A percentile compares a stretch with the other conserved stretches of the same genome.
Conservation (phyloP, 2,329 filamentous ascomycete species). For the Cordyceps fumosorosea region DNA sequence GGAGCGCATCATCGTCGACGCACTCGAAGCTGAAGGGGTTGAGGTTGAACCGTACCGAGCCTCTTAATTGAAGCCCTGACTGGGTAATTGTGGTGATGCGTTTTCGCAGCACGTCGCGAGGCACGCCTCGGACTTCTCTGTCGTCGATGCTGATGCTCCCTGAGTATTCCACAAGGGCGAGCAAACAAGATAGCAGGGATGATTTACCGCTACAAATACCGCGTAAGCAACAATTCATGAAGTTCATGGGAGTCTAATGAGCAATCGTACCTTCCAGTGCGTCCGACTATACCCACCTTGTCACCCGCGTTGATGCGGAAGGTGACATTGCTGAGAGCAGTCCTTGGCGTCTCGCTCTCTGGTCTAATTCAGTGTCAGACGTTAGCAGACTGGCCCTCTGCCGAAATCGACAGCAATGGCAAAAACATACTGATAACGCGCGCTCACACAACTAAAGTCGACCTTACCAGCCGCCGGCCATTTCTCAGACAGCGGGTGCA, state of each 20-base stretch:
- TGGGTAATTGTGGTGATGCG: neutral
- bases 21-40: neutral
- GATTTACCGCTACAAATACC: neutral
- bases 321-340: neutral
- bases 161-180: neutral
- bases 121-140: neutral
- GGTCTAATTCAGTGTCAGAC: neutral
- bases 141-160: neutral
- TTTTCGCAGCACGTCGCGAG: neutral
- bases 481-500: neutral
- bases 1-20: too few species aligned
- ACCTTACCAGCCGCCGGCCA: neutral
- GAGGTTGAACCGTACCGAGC: neutral
- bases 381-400: too few species aligned
- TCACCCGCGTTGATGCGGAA: neutral
- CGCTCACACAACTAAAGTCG: conserved; percentile 1
- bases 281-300: neutral
- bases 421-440: neutral
- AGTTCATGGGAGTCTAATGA: neutral
- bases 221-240: neutral
- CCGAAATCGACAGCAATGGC: too few species aligned
- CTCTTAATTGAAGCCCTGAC: neutral
- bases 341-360: neutral
- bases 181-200: neutral
- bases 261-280: neutral